Percentiles rank a stretch among this genome's conserved stretches.
phyloP scores from a whole-genome alignment of 768 basidiomycete genomes.

The Amanita thiersii region DNA sequence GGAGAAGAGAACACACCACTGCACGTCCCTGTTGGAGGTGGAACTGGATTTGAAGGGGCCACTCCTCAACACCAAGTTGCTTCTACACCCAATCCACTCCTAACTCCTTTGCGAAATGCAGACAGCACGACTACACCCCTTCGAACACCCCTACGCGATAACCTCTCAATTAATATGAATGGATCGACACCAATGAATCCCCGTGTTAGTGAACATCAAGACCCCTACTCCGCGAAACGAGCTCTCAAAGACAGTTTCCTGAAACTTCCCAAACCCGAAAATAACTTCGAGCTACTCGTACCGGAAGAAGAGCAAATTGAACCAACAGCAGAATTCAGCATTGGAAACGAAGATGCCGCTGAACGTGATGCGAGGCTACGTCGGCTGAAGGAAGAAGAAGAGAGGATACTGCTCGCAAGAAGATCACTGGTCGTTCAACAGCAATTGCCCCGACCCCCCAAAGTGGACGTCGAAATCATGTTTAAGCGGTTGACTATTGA shows the following conservation, averaged over 20 bases:
- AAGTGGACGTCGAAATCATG: slow-evolving; percentile 64
- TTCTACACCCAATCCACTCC: slow-evolving; percentile 94
- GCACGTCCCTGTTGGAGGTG: slow-evolving; percentile 62
- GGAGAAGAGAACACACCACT: slow-evolving; percentile 98
- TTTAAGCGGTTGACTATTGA: slow-evolving; percentile 49
- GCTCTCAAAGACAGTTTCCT: slow-evolving; percentile 77
- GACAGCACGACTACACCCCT: slow-evolving; percentile 59
- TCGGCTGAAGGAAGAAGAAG: slow-evolving; percentile 65
- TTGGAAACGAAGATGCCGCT: slow-evolving; percentile 77
- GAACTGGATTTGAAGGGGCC: slow-evolving; percentile 91
- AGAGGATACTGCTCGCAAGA: slow-evolving; percentile 70
- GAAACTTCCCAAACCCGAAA: slow-evolving; percentile 85
- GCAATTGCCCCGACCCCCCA: slow-evolving; percentile 78
- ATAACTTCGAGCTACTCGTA: slow-evolving; percentile 92
- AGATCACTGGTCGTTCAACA: slow-evolving; percentile 76
- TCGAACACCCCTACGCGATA: slow-evolving; percentile 93
- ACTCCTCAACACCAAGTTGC: slow-evolving; percentile 88
- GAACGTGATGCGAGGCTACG: slow-evolving; percentile 77
- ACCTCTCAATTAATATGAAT: slow-evolving; percentile 79
- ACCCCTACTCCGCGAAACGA: slow-evolving; percentile 58
- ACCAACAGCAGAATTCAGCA: slow-evolving; percentile 11
- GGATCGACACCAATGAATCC: slow-evolving; percentile 24
- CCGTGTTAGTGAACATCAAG: slow-evolving; percentile 36
- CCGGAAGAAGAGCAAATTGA: slow-evolving; percentile 79
- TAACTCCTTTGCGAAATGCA: slow-evolving; percentile 61